Evolutionary conservation across 1,284 basidiomycete genomes (phyloP).

Genomic region (Somion occarium): DNA sequence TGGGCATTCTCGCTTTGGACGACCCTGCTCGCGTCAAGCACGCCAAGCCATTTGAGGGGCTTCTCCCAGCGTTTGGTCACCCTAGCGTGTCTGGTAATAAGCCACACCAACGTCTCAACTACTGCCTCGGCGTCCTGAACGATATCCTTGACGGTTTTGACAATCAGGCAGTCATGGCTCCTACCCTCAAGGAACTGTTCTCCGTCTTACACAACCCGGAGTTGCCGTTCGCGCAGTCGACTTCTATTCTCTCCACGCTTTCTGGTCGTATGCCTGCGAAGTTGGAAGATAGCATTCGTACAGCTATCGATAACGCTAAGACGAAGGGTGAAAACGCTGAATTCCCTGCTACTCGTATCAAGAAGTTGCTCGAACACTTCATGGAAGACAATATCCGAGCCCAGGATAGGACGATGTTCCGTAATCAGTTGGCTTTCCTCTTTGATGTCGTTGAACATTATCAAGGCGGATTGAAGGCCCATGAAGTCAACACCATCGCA

Average conservation of each 20-base stretch:
- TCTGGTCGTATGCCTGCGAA: constrained; percentile 92
- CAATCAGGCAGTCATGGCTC: constrained; percentile 84
- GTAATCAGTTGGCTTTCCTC: constrained; percentile 67
- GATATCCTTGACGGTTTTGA: constrained; percentile 96
- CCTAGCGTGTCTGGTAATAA: constrained; percentile 89
- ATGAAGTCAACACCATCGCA: constrained; percentile 79
- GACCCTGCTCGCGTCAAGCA: constrained; percentile 97
- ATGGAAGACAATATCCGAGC: constrained; percentile 78
- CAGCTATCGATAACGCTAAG: constrained; percentile 74
- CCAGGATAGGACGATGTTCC: constrained; percentile 77
- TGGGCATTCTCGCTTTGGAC: constrained; percentile 96
- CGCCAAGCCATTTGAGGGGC: constrained; percentile 96
- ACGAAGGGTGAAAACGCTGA: constrained; percentile 66
- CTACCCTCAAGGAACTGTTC: constrained; percentile 81
- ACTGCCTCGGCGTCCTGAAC: constrained; percentile 77
- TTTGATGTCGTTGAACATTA: constrained; percentile 82
- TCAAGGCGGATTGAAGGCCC: constrained; percentile 78
- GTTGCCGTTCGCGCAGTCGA: constrained; percentile 86
- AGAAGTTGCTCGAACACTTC: constrained; percentile 83
- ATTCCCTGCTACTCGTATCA: constrained; percentile 83
- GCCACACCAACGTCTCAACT: constrained; percentile 83
- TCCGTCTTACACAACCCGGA: constrained; percentile 77
- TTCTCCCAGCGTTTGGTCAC: constrained; percentile 81
- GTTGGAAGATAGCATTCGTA: constrained; percentile 85
- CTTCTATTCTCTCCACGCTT: constrained; percentile 82